These are phyloP conservation scores for Pelargonium nanum DNA, from an alignment of 345 rosid species.

Conservation along the genomic window DNA sequence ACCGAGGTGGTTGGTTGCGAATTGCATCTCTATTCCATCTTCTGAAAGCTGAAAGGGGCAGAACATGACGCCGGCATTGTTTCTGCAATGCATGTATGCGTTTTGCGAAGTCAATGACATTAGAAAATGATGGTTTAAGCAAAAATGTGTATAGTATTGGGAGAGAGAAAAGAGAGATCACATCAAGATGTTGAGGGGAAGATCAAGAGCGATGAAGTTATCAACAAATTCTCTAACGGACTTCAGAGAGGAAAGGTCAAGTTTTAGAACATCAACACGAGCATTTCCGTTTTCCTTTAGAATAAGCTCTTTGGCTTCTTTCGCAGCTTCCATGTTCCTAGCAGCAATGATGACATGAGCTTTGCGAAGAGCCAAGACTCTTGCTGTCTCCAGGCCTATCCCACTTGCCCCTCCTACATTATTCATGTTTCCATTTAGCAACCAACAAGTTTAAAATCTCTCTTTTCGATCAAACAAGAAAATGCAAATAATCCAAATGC, in stretches of 20 bases:
- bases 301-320: constrained; percentile 44
- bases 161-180: constrained; percentile 12
- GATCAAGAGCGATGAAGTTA: constrained; percentile 38
- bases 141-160: no score
- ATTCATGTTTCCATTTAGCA: neutral
- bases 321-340: constrained; percentile 63
- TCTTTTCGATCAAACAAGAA: neutral
- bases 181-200: constrained; percentile 78
- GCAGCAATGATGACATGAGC: constrained; percentile 75
- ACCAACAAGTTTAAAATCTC: neutral
- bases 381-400: constrained; percentile 81
- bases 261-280: constrained; percentile 36
- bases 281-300: constrained; percentile 29
- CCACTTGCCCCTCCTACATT: constrained; percentile 81
- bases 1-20: constrained; percentile 79
- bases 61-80: constrained; percentile 85
- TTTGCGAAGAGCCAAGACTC: constrained; percentile 55
- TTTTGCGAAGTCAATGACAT: neutral
- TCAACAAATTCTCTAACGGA: constrained; percentile 44
- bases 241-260: constrained; percentile 53
- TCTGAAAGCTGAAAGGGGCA: constrained; percentile 66
- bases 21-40: constrained; percentile 68
- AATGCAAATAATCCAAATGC: no score
- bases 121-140: no score
- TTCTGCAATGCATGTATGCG: constrained; percentile 25